Percentiles rank a stretch among this genome's conserved stretches.
Evolutionary conservation across 306 rosid genomes (phyloP).

Genomic region (Calophaca sinica): DNA sequence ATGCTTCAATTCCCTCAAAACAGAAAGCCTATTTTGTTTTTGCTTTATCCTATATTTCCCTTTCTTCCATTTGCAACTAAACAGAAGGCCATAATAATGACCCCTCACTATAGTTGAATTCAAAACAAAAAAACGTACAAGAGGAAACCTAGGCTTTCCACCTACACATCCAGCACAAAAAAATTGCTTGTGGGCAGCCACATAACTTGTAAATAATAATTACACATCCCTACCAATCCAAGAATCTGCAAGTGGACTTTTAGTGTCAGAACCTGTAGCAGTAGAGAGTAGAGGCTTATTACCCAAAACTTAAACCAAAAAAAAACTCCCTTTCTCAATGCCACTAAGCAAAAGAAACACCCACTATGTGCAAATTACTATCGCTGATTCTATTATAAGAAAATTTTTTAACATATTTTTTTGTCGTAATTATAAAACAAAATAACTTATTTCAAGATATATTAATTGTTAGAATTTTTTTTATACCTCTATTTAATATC

Average conservation of each 20-base stretch:
- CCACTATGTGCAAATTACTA: too few species aligned
- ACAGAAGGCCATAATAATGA: constrained; percentile 29
- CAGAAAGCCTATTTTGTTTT: constrained; percentile 24
- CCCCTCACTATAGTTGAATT: constrained; percentile 23
- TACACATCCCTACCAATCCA: constrained; percentile 17
- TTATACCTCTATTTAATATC: too few species aligned
- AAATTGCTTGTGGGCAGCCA: constrained; percentile 3
- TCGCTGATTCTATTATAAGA: too few species aligned
- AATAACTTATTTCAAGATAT: too few species aligned
- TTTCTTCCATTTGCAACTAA: constrained; percentile 42
- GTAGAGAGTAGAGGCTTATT: constrained; percentile 2
- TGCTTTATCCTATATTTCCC: neutral
- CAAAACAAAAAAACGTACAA: constrained; percentile 36
- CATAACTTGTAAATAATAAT: constrained; percentile 13
- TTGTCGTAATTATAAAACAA: too few species aligned
- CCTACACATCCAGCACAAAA: constrained; percentile 31
- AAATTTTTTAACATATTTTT: too few species aligned
- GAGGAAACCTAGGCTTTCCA: constrained; percentile 32
- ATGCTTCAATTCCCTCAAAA: constrained; percentile 1
- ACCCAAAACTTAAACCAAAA: neutral
- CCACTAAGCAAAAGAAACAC: too few species aligned
- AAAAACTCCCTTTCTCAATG: constrained; percentile 3
- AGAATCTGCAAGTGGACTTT: constrained; percentile 45
- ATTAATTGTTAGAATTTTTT: too few species aligned
- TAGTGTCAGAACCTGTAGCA: constrained; percentile 48